These are phyloP conservation scores for Cystobasidium pallidum DNA, from an alignment of 1,284 basidiomycete genomes.

Conservation along the genomic window DNA sequence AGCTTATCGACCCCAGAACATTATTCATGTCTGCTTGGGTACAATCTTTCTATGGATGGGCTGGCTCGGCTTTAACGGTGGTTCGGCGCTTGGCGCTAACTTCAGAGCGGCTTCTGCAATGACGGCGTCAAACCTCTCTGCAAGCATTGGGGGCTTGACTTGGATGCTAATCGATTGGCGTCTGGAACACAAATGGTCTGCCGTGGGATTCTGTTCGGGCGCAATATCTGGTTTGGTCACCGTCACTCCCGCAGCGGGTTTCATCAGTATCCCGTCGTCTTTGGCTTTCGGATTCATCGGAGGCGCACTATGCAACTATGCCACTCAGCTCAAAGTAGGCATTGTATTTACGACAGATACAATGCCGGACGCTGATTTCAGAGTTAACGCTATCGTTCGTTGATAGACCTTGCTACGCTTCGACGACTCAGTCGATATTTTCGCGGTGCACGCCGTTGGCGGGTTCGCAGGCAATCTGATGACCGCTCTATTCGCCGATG, in stretches of 20 bases:
- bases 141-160: conserved; percentile 56
- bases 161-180: conserved; percentile 59
- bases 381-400: too few relatives aligned
- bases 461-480: conserved; percentile 85
- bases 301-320: conserved; percentile 78
- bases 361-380: too few relatives aligned
- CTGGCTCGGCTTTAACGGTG: conserved; percentile 55
- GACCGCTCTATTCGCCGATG: conserved; percentile 83
- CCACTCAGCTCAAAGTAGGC: conserved; percentile 75
- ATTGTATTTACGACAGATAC: too few relatives aligned
- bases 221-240: conserved; percentile 72
- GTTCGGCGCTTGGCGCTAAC: conserved; percentile 58
- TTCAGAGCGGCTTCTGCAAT: conserved; percentile 58
- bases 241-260: conserved; percentile 62
- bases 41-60: conserved; percentile 59
- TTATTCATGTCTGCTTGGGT: conserved; percentile 57
- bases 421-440: conserved; percentile 64
- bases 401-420: conserved; percentile 3
- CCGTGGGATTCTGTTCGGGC: conserved; percentile 81
- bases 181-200: conserved; percentile 59
- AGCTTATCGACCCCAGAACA: conserved; percentile 58
- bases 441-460: conserved; percentile 84
- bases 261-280: conserved; percentile 63
- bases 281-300: conserved; percentile 76
- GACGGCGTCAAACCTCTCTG: conserved; percentile 58